phyloP scores from a whole-genome alignment of 768 basidiomycete genomes.

The Arthromyces matolae region DNA sequence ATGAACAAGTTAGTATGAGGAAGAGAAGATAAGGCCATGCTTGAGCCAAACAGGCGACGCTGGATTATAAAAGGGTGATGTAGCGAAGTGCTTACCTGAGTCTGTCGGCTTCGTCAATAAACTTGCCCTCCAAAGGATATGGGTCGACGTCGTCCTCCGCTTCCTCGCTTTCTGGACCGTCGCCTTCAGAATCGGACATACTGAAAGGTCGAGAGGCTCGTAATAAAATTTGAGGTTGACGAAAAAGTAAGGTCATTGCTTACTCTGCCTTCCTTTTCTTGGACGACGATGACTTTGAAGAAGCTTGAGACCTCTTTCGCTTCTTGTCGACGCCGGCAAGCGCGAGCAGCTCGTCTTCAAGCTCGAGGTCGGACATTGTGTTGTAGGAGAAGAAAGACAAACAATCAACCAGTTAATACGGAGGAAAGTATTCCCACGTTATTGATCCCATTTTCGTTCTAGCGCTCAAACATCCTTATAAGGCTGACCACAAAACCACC shows the following conservation, averaged over 20 bases:
- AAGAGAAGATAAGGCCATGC: slow-evolving; percentile 19
- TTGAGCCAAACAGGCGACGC: slow-evolving; percentile 23
- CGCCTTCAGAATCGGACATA: slow-evolving; percentile 48
- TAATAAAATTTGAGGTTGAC: slow-evolving; percentile 13
- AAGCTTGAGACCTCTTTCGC: slow-evolving; percentile 49
- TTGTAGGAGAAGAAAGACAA: slow-evolving; percentile 1
- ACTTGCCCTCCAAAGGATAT: slow-evolving; percentile 92
- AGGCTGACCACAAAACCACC: not conserved
- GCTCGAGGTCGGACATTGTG: slow-evolving; percentile 46
- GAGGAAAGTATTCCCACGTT: slow-evolving; percentile 8
- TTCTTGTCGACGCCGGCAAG: slow-evolving; percentile 76
- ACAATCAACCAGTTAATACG: not conserved
- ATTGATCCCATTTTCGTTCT: not conserved
- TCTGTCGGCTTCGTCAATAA: slow-evolving; percentile 79
- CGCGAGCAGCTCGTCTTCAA: slow-evolving; percentile 75
- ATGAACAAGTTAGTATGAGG: slow-evolving; percentile 14
- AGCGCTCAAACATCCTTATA: not conserved
- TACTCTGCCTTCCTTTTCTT: slow-evolving; percentile 77
- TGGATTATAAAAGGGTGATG: slow-evolving; percentile 21
- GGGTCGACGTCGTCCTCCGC: slow-evolving; percentile 49
- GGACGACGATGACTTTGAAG: slow-evolving; percentile 38
- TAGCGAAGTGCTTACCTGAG: slow-evolving; percentile 55
- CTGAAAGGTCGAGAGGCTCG: slow-evolving; percentile 23
- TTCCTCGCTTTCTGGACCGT: slow-evolving; percentile 62
- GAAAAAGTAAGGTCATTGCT: slow-evolving; percentile 28